Percentiles rank a stretch among this genome's conserved stretches.
Conservation (phyloP, 139 green algal genomes). For the Tetraselmis striata region DNA sequence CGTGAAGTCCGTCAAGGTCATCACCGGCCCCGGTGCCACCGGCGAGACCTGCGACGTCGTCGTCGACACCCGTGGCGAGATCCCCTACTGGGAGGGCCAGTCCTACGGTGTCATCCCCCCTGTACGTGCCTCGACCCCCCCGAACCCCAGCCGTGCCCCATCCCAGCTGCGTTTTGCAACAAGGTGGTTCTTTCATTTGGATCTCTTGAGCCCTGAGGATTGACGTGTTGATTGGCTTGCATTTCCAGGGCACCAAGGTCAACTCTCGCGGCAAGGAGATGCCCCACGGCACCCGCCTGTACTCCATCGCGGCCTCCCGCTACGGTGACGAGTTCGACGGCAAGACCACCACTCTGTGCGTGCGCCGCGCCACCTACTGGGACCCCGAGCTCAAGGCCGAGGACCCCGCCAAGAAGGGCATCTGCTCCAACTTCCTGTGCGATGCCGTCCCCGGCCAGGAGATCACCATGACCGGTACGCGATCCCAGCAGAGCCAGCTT, state of each 20-base stretch:
- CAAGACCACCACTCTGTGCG: conserved; percentile 91
- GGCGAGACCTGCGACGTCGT: conserved; percentile 96
- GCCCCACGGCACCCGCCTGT: conserved; percentile 89
- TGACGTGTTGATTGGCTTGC: too few relatives aligned
- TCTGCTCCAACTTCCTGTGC: conserved; percentile 99
- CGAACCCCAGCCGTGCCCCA: too few relatives aligned
- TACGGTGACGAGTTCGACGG: conserved; percentile 97
- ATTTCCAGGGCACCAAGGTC: conserved; percentile 84
- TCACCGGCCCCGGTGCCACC: conserved; percentile 83
- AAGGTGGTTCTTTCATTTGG: too few relatives aligned
- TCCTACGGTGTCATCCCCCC: conserved; percentile 97
- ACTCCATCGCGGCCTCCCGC: conserved; percentile 94
- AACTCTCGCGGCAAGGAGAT: conserved; percentile 95
- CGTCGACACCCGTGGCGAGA: conserved; percentile 88
- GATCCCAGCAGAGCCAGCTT: too few relatives aligned
- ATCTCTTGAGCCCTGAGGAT: too few relatives aligned
- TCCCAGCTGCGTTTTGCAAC: too few relatives aligned
- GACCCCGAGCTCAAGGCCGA: conserved; percentile 64
- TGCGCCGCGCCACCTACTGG: conserved; percentile 88
- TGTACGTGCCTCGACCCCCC: too few relatives aligned
- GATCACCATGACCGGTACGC: conserved; percentile 88
- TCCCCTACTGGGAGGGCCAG: conserved; percentile 98
- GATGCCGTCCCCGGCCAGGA: conserved; percentile 85
- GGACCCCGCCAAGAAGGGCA: conserved; percentile 77
- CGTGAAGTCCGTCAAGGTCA: conserved; percentile 85